Conservation (phyloP, 1,139 yeast genomes). For the Suhomyces bokatorum region DNA sequence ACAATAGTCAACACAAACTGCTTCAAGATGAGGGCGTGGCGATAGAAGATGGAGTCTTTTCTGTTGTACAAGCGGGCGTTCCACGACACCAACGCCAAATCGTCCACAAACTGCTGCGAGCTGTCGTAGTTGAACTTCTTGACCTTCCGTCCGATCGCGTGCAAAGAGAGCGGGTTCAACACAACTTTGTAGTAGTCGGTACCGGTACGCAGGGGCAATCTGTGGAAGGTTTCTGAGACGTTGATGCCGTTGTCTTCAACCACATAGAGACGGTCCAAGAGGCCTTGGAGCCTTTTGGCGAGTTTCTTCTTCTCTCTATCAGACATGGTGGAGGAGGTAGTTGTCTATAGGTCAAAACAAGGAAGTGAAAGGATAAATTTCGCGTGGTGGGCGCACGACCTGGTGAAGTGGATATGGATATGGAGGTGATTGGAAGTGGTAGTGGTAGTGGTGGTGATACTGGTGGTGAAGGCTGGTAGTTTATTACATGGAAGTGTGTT, state of each 20-base stretch:
- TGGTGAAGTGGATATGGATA: neutral
- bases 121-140: slow-evolving; percentile 54
- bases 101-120: slow-evolving; percentile 71
- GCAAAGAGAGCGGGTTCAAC: slow-evolving; percentile 44
- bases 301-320: slow-evolving; percentile 45
- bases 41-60: slow-evolving; percentile 64
- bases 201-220: slow-evolving; percentile 53
- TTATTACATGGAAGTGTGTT: too few species aligned
- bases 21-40: slow-evolving; percentile 72
- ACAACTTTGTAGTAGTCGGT: slow-evolving; percentile 49
- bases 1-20: slow-evolving; percentile 53
- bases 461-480: too few species aligned
- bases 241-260: slow-evolving; percentile 45
- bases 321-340: slow-evolving; percentile 21
- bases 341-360: slow-evolving; percentile 4
- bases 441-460: too few species aligned
- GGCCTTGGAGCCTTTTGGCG: slow-evolving; percentile 37
- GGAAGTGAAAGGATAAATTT: slow-evolving; percentile 6
- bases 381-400: slow-evolving; percentile 10
- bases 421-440: neutral
- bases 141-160: slow-evolving; percentile 42
- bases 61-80: slow-evolving; percentile 85
- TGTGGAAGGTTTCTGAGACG: slow-evolving; percentile 50
- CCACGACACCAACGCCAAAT: slow-evolving; percentile 82
- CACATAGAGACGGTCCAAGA: slow-evolving; percentile 45